A percentile compares a stretch with the other conserved stretches of the same genome.
phyloP scores from a whole-genome alignment of 73 alveolate species.

The Paramecium sonneborni region DNA sequence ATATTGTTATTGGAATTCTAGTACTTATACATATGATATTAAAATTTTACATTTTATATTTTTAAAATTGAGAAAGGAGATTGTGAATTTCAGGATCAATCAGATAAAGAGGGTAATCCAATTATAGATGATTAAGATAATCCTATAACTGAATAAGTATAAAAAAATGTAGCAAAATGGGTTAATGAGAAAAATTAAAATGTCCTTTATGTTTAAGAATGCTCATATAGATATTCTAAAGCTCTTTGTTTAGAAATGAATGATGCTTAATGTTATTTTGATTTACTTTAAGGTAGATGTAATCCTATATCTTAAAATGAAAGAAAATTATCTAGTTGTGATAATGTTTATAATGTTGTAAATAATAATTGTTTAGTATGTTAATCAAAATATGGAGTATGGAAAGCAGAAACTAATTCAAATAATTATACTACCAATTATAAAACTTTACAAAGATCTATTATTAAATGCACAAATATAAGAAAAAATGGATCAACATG shows the following conservation, averaged over 20 bases:
- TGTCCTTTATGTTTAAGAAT: neutral
- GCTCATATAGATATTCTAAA: conserved; percentile 20
- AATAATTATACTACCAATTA: neutral
- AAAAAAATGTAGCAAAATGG: neutral
- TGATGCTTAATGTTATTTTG: neutral
- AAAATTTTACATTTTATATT: neutral
- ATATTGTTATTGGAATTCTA: conserved; percentile 27
- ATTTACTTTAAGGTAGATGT: conserved; percentile 19
- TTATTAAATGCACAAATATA: neutral
- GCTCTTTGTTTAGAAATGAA: conserved; percentile 48
- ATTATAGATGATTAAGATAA: no score
- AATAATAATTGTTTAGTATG: neutral
- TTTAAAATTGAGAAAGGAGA: neutral
- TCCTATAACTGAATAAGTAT: neutral
- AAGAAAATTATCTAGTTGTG: conserved; percentile 3
- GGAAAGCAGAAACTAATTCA: neutral
- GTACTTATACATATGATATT: neutral
- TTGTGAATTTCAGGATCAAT: neutral
- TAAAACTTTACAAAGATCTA: neutral
- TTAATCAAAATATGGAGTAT: neutral
- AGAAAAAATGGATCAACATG: no score
- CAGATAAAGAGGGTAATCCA: neutral
- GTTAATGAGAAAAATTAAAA: neutral
- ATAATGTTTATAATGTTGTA: neutral
- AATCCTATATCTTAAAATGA: neutral